Evolutionary conservation across 2,329 filamentous ascomycete species (phyloP).

Genomic region (Microsporum ferrugineum): DNA sequence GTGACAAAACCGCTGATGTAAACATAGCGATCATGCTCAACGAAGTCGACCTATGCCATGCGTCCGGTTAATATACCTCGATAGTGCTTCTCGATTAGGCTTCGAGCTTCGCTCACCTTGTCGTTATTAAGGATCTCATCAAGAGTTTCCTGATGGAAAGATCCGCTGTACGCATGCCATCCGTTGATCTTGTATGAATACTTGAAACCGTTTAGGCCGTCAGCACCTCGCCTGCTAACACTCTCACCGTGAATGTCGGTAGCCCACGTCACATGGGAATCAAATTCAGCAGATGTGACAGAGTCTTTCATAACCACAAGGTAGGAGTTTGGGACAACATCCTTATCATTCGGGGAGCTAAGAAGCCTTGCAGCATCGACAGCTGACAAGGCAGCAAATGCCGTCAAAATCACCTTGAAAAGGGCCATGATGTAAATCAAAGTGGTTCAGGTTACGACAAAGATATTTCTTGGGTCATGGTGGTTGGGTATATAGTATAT

Average conservation of each 20-base stretch:
- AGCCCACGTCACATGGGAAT: constrained; percentile 11
- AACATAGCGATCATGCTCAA: constrained; percentile 12
- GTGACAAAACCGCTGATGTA: constrained; percentile 1
- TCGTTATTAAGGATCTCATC: constrained; percentile 7
- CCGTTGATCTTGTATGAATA: constrained; percentile 10
- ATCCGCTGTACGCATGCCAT: constrained; percentile 12
- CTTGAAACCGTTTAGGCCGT: constrained; percentile 6
- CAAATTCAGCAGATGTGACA: constrained; percentile 6
- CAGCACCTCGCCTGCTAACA: constrained; percentile 1
- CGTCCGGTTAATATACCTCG: neutral
- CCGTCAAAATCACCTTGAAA: neutral
- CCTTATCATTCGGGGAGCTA: neutral
- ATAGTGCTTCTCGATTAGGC: neutral
- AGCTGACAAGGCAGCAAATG: neutral
- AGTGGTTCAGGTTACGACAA: neutral
- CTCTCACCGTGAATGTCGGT: constrained; percentile 6
- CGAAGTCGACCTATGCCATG: constrained; percentile 12
- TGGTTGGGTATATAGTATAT: neutral
- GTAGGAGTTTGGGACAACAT: constrained; percentile 10
- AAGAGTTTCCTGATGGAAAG: constrained; percentile 10
- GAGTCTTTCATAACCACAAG: constrained; percentile 13
- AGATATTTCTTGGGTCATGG: neutral
- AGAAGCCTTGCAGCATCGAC: constrained; percentile 8
- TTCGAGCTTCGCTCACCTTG: constrained; percentile 5
- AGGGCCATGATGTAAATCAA: neutral